These are phyloP conservation scores for Evernia prunastri DNA, from an alignment of 495 filamentous ascomycete genomes.

Conservation along the genomic window DNA sequence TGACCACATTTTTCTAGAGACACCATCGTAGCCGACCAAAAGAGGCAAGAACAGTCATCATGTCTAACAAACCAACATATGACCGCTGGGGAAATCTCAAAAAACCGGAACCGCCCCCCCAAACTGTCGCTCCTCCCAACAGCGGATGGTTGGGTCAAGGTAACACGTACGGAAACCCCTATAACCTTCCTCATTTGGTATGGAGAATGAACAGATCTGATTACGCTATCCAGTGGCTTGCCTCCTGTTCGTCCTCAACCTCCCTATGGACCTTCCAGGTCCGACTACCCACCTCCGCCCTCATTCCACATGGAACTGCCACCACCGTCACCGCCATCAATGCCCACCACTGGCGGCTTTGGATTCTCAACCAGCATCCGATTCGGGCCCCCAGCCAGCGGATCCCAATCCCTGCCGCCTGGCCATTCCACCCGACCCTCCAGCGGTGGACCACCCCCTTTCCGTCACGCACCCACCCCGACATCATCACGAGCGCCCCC, in stretches of 20 bases:
- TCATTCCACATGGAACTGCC: not conserved
- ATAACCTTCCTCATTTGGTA: not conserved
- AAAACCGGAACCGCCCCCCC: not conserved
- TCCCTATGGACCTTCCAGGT: not conserved
- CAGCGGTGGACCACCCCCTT: not conserved
- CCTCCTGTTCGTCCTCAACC: not conserved
- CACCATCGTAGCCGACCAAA: not conserved
- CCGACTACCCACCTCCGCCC: not conserved
- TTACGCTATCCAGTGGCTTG: not conserved
- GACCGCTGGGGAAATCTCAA: not conserved
- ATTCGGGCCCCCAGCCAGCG: not conserved
- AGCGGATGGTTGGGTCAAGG: not conserved
- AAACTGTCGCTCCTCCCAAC: not conserved
- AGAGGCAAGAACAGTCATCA: not conserved
- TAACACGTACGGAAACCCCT: not conserved
- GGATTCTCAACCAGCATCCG: not conserved
- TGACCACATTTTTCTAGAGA: not conserved
- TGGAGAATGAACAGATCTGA: not conserved
- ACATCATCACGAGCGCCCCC: not conserved
- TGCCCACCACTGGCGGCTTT: not conserved
- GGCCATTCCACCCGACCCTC: not conserved
- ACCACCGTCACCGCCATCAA: conserved; percentile 2
- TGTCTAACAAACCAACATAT: not conserved
- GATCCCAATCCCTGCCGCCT: not conserved
- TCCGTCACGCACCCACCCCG: not conserved